A percentile compares a stretch with the other conserved stretches of the same genome.
Evolutionary conservation across 1,284 basidiomycete genomes (phyloP).

Genomic region (Microbotryum silenes-acaulis): DNA sequence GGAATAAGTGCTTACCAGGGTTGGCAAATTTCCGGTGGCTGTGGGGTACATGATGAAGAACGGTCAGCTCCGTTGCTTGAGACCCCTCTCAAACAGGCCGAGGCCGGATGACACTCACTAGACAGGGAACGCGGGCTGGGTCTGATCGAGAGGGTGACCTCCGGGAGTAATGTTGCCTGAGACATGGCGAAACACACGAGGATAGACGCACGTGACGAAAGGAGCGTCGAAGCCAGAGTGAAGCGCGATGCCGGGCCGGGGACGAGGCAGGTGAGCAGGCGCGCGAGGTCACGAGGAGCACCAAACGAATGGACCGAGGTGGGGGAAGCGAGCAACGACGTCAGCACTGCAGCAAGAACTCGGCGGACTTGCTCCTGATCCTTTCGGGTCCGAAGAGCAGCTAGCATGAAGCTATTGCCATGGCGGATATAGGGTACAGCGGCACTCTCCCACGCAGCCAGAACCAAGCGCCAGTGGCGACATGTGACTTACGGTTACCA

Average conservation of each 20-base stretch:
- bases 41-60: slow-evolving; percentile 21
- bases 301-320: neutral
- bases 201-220: neutral
- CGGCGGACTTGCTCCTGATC: neutral
- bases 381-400: neutral
- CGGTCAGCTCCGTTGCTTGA: neutral
- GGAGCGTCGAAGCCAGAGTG: neutral
- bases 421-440: too few species aligned
- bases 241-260: neutral
- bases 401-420: neutral
- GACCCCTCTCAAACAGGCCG: neutral
- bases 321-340: neutral
- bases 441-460: too few species aligned
- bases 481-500: neutral
- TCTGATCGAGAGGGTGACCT: slow-evolving; percentile 44
- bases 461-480: too few species aligned
- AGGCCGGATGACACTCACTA: slow-evolving; percentile 8
- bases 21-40: slow-evolving; percentile 47
- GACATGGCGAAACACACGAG: neutral
- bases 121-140: slow-evolving; percentile 39
- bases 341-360: neutral
- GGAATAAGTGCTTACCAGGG: slow-evolving; percentile 36
- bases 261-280: neutral
- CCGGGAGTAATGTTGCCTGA: slow-evolving; percentile 12
- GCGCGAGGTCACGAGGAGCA: neutral